These are phyloP conservation scores for Clarireedia paspali DNA, from an alignment of 2,329 filamentous ascomycete genomes.

Conservation along the genomic window DNA sequence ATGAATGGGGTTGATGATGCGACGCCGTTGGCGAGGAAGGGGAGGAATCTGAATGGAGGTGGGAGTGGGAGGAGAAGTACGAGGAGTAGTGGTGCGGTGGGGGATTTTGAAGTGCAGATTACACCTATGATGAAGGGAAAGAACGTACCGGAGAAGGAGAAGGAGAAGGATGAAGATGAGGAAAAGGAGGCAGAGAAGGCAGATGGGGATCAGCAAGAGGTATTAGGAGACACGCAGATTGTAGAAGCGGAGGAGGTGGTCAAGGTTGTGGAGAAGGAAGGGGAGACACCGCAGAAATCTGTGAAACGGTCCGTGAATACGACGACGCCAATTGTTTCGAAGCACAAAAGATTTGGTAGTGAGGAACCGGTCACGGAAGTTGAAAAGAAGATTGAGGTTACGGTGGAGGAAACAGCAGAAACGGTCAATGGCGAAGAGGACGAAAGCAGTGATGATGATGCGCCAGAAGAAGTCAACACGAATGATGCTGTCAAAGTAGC, in stretches of 20 bases:
- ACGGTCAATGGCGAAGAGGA: constrained; percentile 5
- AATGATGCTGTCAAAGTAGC: constrained; percentile 19
- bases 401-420: not conserved
- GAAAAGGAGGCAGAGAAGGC: constrained; percentile 10
- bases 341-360: constrained; percentile 22
- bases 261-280: not conserved
- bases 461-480: constrained; percentile 24
- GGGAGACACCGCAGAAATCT: not conserved
- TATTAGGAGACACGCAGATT: not conserved
- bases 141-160: constrained; percentile 19
- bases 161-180: constrained; percentile 15
- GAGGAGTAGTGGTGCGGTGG: constrained; percentile 1
- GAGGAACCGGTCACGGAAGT: constrained; percentile 15
- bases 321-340: constrained; percentile 3
- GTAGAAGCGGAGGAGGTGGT: not conserved
- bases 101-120: constrained; percentile 6
- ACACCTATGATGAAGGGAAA: constrained; percentile 21
- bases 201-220: constrained; percentile 22
- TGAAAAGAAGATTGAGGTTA: not conserved
- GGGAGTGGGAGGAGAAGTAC: constrained; percentile 18
- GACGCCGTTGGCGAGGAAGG: not conserved
- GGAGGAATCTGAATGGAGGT: constrained; percentile 21
- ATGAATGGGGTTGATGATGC: not conserved
- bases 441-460: constrained; percentile 26
- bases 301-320: not conserved